Base-by-base conservation (phyloP, 805 yeast species). In the Monosporozyma aquatica region DNA sequence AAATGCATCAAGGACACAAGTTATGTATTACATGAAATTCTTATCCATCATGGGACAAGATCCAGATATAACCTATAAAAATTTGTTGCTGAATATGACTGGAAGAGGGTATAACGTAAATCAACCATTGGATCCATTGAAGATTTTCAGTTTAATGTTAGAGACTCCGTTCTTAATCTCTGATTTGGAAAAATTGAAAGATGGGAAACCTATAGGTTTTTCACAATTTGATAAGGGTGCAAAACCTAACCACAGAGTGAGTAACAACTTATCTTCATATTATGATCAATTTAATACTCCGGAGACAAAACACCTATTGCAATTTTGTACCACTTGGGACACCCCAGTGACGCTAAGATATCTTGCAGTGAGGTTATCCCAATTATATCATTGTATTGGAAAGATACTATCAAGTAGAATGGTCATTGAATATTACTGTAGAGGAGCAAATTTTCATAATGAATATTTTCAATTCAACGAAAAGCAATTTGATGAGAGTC, bases 291-390 rank as follows among this genome's bases (percentile, higher is more conserved):
- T 54, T 21, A 32, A 42, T 5, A 18, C 11, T 23, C 25, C 25
- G 11, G 14, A 11, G n/a, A 33, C 44, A 20, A 58, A 36, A 46
- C 59, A 38, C 23, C 53, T 62, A 26, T 34, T 43, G 2, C 58
- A 59, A 2, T 61, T 72, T 17, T 55, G 70, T 17, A 48, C 37
- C 9, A 18, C 4, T 15, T 81, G 87, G 87, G 52, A 59, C 37
- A 62, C 41, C 2, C 76, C 83, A 1, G 67, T 78, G 15, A 80
- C 87, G 0, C 55, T 77, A 17, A 58, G 76, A 40, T 74, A 74
- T 47, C 66, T 82, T 44, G 74, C 82, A 0, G 71, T 74, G 1
- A 63, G 86, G 43, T 52, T 72, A 8, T 66, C 78, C 1, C 81
- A 78, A 48, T 46, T 74, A 18, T 55, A 62, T 38, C 30, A 43